Conservation (phyloP, 306 rosid genomes). For the Medicago lupulina region DNA sequence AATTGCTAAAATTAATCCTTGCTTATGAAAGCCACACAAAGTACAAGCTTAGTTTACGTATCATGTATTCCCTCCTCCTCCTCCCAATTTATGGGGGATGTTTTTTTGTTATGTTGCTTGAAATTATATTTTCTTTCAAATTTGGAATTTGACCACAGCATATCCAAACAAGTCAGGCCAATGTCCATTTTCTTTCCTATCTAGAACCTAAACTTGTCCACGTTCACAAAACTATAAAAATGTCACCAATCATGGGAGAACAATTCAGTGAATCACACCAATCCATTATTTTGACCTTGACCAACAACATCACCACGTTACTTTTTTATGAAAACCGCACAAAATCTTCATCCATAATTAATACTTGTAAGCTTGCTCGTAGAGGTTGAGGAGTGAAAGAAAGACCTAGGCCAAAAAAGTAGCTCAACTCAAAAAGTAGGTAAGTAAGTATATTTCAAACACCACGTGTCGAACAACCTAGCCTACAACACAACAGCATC, state of each 20-base stretch:
- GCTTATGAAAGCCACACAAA: neutral
- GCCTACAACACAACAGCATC: constrained; percentile 1
- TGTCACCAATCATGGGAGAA: constrained; percentile 40
- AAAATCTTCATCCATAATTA: constrained; percentile 11
- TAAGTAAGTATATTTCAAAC: neutral
- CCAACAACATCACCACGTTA: constrained; percentile 40
- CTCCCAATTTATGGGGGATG: constrained; percentile 2
- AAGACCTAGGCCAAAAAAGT: constrained; percentile 36
- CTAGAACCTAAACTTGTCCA: constrained; percentile 48
- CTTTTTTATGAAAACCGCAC: constrained; percentile 24
- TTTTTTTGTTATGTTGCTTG: neutral
- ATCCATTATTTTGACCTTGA: constrained; percentile 47
- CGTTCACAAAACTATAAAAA: constrained; percentile 53
- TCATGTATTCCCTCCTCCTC: constrained; percentile 3
- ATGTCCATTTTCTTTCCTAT: constrained; percentile 19
- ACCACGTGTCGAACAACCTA: constrained; percentile 42
- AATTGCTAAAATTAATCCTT: neutral
- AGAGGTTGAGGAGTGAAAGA: constrained; percentile 73
- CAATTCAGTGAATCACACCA: constrained; percentile 48
- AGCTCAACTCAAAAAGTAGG: neutral
- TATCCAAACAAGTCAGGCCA: neutral
- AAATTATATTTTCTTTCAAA: constrained; percentile 9
- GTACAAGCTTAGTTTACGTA: neutral
- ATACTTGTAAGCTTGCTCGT: constrained; percentile 46
- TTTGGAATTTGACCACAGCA: constrained; percentile 32